Evolutionary conservation across 2,329 filamentous ascomycete species (phyloP), one percentile per base, ranked within the genome.

Genomic region (Geosmithia morbida): DNA sequence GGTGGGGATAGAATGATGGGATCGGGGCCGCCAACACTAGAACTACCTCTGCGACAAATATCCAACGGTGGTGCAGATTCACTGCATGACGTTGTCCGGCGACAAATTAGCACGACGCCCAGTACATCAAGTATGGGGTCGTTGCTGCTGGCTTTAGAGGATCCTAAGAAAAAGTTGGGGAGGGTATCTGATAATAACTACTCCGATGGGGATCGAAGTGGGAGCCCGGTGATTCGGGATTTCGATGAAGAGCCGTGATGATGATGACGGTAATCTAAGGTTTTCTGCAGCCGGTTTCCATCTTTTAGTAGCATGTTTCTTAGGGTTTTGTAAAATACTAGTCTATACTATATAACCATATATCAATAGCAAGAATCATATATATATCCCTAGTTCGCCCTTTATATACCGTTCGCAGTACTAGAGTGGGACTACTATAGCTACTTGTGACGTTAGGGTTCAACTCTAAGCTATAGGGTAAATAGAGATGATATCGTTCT

Each of bases 231-330:
- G 14, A 51, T 51, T 33, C 43, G 48, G 41, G 50, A 51, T 41
- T 51, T 51, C 46, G 50, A 51, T 26, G 48, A 49, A 43, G 49
- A 49, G 42, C 26, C 42, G n/a, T 44, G 41, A 48, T 33, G 30
- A 17, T 16, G 16, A 5, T 29, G 26, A 5, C 8, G 22, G 8
- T 26, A 26, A 8, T 26, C 4, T 26, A 8, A 8, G 43, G 6
- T 26, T 26, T 29, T 43, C 42, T 43, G 17, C 11, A 19, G n/a
- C 8, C 10, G 16, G 20, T 43, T 43, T 26, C 20, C 19, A 11
- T 43, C 3, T 43, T 40, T 26, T 4, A 26, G 22, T 26, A 26
- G 22, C 22, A 8, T 26, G 22, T 26, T 26, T 26, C 22, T 26
- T 26, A 26, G 4, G 22, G 22, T 8, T 26, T 26, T 26, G 22